A percentile compares a stretch with the other conserved stretches of the same genome.
phyloP scores from a whole-genome alignment of 805 yeast species.

The Candida taoyuanica region DNA sequence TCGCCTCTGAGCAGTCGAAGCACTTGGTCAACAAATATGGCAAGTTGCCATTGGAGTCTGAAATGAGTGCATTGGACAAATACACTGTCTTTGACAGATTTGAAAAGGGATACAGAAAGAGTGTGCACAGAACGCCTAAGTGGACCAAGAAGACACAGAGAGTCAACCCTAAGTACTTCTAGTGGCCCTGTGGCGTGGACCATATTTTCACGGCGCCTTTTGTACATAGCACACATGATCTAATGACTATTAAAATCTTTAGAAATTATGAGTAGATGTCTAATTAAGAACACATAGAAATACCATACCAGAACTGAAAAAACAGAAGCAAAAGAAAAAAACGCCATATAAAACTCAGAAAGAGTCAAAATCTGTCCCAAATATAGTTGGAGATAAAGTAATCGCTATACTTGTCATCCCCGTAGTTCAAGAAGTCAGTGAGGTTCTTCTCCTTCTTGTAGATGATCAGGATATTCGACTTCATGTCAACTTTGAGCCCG shows the following conservation, averaged over 20 bases:
- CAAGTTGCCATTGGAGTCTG: conserved; percentile 71
- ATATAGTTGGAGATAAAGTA: conserved; percentile 69
- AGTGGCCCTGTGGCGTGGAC: neutral
- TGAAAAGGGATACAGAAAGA: conserved; percentile 77
- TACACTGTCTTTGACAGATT: conserved; percentile 80
- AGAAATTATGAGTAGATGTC: too few relatives aligned
- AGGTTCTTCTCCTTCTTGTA: conserved; percentile 43
- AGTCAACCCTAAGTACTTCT: conserved; percentile 54
- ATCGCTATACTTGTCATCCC: conserved; percentile 50
- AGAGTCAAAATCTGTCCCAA: conserved; percentile 56
- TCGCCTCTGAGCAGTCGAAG: conserved; percentile 3
- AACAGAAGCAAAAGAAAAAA: neutral
- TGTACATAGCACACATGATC: conserved; percentile 10
- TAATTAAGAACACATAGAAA: conserved; percentile 4
- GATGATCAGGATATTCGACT: conserved; percentile 41
- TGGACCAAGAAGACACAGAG: conserved; percentile 86
- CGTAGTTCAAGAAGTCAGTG: conserved; percentile 47
- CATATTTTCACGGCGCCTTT: too few relatives aligned
- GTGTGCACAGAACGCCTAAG: conserved; percentile 82
- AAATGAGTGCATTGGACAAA: conserved; percentile 80
- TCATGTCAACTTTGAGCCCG: conserved; percentile 48
- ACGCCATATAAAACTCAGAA: neutral
- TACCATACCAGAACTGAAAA: too few relatives aligned
- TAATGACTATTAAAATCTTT: too few relatives aligned
- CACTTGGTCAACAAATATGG: conserved; percentile 29